Conservation (phyloP, 2,329 filamentous ascomycete genomes). For the Curvularia eragrostidis region DNA sequence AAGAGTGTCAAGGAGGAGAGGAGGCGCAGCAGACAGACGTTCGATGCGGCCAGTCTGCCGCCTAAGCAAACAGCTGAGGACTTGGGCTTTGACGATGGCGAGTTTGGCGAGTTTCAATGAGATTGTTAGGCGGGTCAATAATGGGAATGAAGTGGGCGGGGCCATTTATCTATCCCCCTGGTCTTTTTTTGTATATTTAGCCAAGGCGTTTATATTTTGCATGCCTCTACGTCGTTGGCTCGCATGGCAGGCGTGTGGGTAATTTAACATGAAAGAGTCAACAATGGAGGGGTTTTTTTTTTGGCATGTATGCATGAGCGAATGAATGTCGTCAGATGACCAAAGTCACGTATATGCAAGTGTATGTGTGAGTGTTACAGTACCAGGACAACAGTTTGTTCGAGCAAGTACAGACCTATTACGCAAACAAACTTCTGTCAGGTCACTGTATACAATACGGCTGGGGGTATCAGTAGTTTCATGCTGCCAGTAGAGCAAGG, state of each 20-base stretch:
- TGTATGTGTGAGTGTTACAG: background rate
- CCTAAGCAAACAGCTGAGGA: conserved; percentile 58
- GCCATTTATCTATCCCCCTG: conserved; percentile 1
- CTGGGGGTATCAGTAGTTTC: conserved; percentile 10
- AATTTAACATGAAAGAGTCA: conserved; percentile 8
- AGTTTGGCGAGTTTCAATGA: conserved; percentile 81
- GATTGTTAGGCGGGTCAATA: too few species aligned
- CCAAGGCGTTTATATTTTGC: conserved; percentile 26
- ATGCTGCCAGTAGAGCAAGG: background rate
- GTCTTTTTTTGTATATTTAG: conserved; percentile 16
- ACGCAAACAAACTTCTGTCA: too few species aligned
- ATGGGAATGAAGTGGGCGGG: background rate
- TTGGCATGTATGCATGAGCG: background rate
- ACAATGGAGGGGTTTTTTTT: background rate
- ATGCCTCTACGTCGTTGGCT: conserved; percentile 14
- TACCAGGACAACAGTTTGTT: too few species aligned
- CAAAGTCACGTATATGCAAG: background rate
- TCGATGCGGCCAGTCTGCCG: conserved; percentile 28
- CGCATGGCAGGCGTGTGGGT: conserved; percentile 30
- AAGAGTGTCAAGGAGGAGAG: conserved; percentile 68
- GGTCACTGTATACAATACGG: background rate
- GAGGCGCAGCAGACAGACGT: conserved; percentile 59
- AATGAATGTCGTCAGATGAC: conserved; percentile 1
- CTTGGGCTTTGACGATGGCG: conserved; percentile 83
- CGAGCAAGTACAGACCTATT: too few species aligned